phyloP scores from a whole-genome alignment of 2,329 filamentous ascomycete genomes.

The Eutypella sp. region DNA sequence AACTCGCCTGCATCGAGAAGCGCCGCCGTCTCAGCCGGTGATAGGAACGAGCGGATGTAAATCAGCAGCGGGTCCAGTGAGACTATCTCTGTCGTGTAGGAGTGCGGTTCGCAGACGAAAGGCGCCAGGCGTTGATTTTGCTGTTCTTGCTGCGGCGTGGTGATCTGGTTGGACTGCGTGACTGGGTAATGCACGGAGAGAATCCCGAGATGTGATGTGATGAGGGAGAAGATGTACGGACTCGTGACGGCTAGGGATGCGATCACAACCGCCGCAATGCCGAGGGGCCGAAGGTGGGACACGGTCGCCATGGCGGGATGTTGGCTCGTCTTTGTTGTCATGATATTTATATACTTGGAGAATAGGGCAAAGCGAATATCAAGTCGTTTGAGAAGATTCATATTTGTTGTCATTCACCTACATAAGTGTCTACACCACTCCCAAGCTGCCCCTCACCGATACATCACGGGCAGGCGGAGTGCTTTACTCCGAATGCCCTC shows the following conservation, averaged over 20 bases:
- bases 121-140: neutral
- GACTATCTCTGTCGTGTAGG: constrained; percentile 35
- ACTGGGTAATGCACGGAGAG: constrained; percentile 4
- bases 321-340: no score
- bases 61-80: constrained; percentile 38
- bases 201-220: constrained; percentile 1
- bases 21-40: constrained; percentile 27
- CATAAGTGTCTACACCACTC: neutral
- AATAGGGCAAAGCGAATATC: neutral
- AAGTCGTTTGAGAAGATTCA: neutral
- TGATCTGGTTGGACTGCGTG: neutral
- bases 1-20: constrained; percentile 31
- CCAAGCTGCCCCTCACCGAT: neutral
- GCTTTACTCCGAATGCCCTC: neutral
- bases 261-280: constrained; percentile 5
- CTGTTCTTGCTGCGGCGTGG: neutral
- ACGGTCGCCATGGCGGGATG: neutral
- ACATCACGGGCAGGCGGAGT: neutral
- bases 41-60: constrained; percentile 38
- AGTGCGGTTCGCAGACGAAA: constrained; percentile 26
- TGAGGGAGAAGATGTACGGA: constrained; percentile 7
- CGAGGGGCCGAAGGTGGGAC: neutral
- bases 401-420: no score
- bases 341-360: neutral
- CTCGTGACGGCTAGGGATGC: constrained; percentile 5